A percentile compares a stretch with the other conserved stretches of the same genome.
Conservation (phyloP, 305 asterid genomes). For the Ilex paraguariensis region DNA sequence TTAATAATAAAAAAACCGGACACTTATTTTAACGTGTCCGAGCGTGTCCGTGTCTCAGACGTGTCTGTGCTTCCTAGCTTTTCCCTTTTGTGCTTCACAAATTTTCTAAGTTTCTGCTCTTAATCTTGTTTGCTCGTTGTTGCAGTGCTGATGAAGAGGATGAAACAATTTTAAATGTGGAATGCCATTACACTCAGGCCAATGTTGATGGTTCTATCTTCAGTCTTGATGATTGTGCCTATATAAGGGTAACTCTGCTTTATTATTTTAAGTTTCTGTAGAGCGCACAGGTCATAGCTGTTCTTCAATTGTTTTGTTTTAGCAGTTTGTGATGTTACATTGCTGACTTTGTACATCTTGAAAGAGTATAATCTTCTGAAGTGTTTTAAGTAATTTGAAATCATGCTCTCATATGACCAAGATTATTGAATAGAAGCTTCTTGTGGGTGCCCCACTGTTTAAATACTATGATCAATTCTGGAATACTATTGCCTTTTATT, state of each 20-base stretch:
- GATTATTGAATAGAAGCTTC: too few species aligned
- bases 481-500: too few species aligned
- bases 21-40: too few species aligned
- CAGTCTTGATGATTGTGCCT: slow-evolving; percentile 72
- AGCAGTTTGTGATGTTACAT: too few species aligned
- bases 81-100: neutral
- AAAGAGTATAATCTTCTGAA: neutral
- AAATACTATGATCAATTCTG: too few species aligned
- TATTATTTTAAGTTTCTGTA: slow-evolving; percentile 1
- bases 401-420: neutral
- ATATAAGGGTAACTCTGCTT: slow-evolving; percentile 45
- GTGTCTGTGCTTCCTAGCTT: too few species aligned
- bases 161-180: slow-evolving; percentile 68
- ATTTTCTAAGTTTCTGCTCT: neutral
- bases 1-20: too few species aligned
- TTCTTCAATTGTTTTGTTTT: neutral
- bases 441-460: too few species aligned
- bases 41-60: too few species aligned
- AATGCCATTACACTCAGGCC: slow-evolving; percentile 74
- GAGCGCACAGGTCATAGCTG: neutral
- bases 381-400: neutral
- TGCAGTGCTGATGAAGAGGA: slow-evolving; percentile 82
- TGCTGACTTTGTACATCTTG: neutral
- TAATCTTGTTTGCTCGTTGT: slow-evolving; percentile 19
- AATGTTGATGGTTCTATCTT: slow-evolving; percentile 34